These are phyloP conservation scores for Saccharomyces pastorianus DNA, from an alignment of 1,139 yeast species.

Conservation along the genomic window DNA sequence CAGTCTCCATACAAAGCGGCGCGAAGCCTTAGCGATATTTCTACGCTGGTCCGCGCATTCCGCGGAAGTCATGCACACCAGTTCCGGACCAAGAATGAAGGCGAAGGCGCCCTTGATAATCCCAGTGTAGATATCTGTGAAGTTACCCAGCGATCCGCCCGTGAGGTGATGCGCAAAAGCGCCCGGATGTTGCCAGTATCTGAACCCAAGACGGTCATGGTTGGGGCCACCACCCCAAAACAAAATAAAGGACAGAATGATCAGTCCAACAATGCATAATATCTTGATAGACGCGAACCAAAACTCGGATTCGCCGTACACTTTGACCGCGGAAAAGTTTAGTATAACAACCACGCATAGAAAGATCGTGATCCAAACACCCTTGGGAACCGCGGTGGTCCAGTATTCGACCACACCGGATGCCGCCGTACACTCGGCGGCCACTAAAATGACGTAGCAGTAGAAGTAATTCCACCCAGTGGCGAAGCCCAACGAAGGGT, in stretches of 20 bases:
- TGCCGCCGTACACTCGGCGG: conserved; percentile 74
- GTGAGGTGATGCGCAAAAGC: conserved; percentile 45
- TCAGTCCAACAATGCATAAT: conserved; percentile 58
- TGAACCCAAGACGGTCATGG: conserved; percentile 58
- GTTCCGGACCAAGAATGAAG: conserved; percentile 64
- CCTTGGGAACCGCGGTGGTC: conserved; percentile 38
- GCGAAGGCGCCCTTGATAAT: conserved; percentile 57
- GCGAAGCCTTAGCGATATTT: conserved; percentile 41
- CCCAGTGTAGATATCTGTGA: conserved; percentile 60
- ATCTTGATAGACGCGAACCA: conserved; percentile 51
- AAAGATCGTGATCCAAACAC: conserved; percentile 44
- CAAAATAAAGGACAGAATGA: conserved; percentile 60
- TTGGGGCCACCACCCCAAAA: conserved; percentile 81
- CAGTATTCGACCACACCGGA: conserved; percentile 53
- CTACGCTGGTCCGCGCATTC: conserved; percentile 45
- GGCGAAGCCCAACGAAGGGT: conserved; percentile 65
- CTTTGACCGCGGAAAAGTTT: conserved; percentile 42
- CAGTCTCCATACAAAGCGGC: conserved; percentile 41
- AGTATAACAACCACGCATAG: conserved; percentile 36
- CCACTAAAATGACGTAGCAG: conserved; percentile 43
- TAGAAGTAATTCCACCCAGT: conserved; percentile 68
- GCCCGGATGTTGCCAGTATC: conserved; percentile 57
- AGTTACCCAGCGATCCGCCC: conserved; percentile 45
- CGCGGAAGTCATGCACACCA: conserved; percentile 40
- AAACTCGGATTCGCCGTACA: conserved; percentile 47